Conservation (phyloP, 139 green algal species). For the Axilococcus clingmanii region DNA sequence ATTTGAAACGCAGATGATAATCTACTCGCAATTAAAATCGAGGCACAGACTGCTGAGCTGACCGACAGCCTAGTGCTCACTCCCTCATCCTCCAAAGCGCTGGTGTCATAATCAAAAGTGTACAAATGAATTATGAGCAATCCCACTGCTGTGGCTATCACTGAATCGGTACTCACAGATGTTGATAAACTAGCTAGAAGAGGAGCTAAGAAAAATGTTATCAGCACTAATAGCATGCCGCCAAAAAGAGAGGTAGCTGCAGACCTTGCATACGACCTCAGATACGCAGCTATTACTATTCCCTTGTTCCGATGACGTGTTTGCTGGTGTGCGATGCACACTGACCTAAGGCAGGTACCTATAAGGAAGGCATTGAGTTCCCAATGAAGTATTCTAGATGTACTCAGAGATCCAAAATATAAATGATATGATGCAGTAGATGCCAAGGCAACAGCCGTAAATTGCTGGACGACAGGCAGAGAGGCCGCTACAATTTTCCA, state of each 20-base stretch:
- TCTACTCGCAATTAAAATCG: slow-evolving; percentile 65
- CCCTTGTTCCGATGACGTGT: too few species aligned
- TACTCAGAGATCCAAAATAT: slow-evolving; percentile 11
- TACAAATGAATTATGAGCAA: slow-evolving; percentile 68
- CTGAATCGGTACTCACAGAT: slow-evolving; percentile 71
- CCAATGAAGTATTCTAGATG: background rate
- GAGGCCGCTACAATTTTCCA: slow-evolving; percentile 46
- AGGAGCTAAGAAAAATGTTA: slow-evolving; percentile 59
- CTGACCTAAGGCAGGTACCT: too few species aligned
- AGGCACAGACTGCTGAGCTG: slow-evolving; percentile 57
- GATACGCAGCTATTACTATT: too few species aligned
- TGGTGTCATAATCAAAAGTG: slow-evolving; percentile 74
- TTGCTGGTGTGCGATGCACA: background rate
- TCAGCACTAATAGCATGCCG: too few species aligned
- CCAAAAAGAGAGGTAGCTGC: background rate
- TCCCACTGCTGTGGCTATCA: slow-evolving; percentile 46
- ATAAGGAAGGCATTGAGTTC: too few species aligned
- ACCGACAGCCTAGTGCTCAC: too few species aligned
- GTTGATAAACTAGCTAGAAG: slow-evolving; percentile 61
- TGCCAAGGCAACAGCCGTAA: slow-evolving; percentile 39
- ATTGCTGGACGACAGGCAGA: slow-evolving; percentile 60
- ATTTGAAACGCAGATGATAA: too few species aligned
- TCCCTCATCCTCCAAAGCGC: background rate
- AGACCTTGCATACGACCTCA: background rate
- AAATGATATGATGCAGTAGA: slow-evolving; percentile 40